Conservation (phyloP, 2,329 filamentous ascomycete species). For the Exserohilum turcica region DNA sequence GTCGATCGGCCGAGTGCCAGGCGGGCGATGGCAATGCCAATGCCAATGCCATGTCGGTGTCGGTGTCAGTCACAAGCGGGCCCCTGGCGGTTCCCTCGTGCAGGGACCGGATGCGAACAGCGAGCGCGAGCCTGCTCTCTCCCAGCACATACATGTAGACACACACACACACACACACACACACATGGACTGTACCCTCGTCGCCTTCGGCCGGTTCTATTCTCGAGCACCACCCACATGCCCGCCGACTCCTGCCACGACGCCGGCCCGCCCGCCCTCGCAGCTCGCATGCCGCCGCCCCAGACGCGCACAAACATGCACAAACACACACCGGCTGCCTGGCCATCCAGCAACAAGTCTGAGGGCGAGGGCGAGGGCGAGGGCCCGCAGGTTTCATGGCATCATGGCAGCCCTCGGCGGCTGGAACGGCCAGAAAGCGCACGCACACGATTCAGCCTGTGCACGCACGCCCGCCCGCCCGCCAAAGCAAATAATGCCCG, state of each 20-base stretch:
- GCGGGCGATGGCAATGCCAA: slow-evolving; percentile 3
- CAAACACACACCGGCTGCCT: not conserved
- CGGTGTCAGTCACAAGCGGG: slow-evolving; percentile 10
- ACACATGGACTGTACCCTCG: too few species aligned
- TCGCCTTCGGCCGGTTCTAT: slow-evolving; percentile 10
- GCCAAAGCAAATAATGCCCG: slow-evolving; percentile 22
- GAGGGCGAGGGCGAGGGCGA: not conserved
- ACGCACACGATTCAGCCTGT: slow-evolving; percentile 18
- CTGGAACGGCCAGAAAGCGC: slow-evolving; percentile 31
- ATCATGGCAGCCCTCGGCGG: slow-evolving; percentile 24
- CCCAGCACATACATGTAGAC: too few species aligned
- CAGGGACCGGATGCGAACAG: slow-evolving; percentile 30
- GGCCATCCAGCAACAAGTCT: not conserved
- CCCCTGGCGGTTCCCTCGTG: slow-evolving; percentile 26
- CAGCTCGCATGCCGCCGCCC: too few species aligned
- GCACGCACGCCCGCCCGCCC: slow-evolving; percentile 40
- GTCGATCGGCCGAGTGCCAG: slow-evolving; percentile 21
- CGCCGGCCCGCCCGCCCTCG: too few species aligned
- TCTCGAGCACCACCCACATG: too few species aligned
- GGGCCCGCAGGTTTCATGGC: slow-evolving; percentile 36
- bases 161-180: too few species aligned
- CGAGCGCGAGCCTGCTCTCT: slow-evolving; percentile 20
- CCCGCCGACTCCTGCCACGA: too few species aligned
- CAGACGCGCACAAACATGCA: not conserved
- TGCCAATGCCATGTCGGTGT: slow-evolving; percentile 6